Evolutionary conservation across 2,329 filamentous ascomycete species (phyloP).

Genomic region (Fusarium mangiferae): DNA sequence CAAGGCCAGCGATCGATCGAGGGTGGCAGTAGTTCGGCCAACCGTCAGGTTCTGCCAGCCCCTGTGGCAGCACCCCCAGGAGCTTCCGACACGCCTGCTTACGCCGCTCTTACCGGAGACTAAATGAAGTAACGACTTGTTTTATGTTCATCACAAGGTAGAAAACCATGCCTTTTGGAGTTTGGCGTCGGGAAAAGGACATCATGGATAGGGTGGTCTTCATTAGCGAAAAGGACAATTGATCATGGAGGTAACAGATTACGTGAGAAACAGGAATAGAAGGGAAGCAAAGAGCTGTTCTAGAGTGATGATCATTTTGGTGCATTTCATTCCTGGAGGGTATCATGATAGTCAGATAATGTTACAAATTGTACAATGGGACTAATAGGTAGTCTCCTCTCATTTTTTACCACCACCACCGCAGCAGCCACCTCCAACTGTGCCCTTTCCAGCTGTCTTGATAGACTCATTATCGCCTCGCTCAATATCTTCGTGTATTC

Average conservation of each 20-base stretch:
- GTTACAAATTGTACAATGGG: constrained; percentile 46
- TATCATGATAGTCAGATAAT: constrained; percentile 46
- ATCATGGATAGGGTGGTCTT: constrained; percentile 21
- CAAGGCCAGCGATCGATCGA: constrained; percentile 44
- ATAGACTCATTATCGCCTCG: constrained; percentile 93
- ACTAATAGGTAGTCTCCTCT: constrained; percentile 23
- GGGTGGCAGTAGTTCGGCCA: constrained; percentile 41
- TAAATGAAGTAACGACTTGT: constrained; percentile 55
- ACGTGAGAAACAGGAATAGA: constrained; percentile 19
- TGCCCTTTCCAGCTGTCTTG: constrained; percentile 66
- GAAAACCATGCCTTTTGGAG: constrained; percentile 40
- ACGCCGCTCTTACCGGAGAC: constrained; percentile 86
- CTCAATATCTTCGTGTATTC: constrained; percentile 92
- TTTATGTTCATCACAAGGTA: constrained; percentile 17
- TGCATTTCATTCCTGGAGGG: constrained; percentile 43
- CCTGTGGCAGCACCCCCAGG: constrained; percentile 83
- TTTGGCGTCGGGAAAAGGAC: constrained; percentile 35
- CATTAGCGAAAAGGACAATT: constrained; percentile 33
- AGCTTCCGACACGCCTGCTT: constrained; percentile 75
- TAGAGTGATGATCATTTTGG: constrained; percentile 33
- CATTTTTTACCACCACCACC: constrained; percentile 49
- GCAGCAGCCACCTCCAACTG: constrained; percentile 40
- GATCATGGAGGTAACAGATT: constrained; percentile 17
- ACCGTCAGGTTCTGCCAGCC: constrained; percentile 39
- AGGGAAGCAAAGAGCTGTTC: constrained; percentile 10